A percentile compares a stretch with the other conserved stretches of the same genome.
Conservation (phyloP, 129 eudicot genomes). For the Helianthus tuberosus region DNA sequence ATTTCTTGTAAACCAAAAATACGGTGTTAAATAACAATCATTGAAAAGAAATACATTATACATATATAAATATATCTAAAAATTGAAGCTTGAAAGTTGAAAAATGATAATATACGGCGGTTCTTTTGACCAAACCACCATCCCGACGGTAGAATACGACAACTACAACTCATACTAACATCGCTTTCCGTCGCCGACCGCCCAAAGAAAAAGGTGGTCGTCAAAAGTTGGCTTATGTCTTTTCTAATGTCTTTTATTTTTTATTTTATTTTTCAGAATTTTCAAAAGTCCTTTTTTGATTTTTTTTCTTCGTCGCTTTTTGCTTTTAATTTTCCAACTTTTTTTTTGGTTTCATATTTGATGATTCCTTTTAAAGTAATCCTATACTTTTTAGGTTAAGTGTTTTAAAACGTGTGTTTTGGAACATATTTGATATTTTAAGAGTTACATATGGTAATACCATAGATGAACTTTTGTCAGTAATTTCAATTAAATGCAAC, state of each 20-base stretch:
- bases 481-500: too few species aligned
- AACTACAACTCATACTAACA: conserved; percentile 19
- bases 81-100: background rate
- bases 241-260: background rate
- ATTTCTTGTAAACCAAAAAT: background rate
- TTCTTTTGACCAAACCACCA: conserved; percentile 32
- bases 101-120: background rate
- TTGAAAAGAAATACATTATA: conserved; percentile 1
- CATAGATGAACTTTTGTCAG: background rate
- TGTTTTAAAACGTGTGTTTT: background rate
- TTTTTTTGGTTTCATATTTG: conserved; percentile 12
- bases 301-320: conserved; percentile 1
- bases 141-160: conserved; percentile 13
- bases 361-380: conserved; percentile 6
- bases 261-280: background rate
- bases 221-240: conserved; percentile 33
- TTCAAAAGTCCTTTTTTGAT: conserved; percentile 18
- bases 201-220: conserved; percentile 29
- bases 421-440: background rate
- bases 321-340: background rate
- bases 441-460: background rate
- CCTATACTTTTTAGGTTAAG: background rate
- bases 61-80: background rate
- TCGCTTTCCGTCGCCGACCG: conserved; percentile 32
- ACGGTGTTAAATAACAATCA: background rate